Percentiles rank a stretch among this genome's conserved stretches.
These are phyloP conservation scores for Oxalis stricta DNA, from an alignment of 441 rosid species.

Conservation along the genomic window DNA sequence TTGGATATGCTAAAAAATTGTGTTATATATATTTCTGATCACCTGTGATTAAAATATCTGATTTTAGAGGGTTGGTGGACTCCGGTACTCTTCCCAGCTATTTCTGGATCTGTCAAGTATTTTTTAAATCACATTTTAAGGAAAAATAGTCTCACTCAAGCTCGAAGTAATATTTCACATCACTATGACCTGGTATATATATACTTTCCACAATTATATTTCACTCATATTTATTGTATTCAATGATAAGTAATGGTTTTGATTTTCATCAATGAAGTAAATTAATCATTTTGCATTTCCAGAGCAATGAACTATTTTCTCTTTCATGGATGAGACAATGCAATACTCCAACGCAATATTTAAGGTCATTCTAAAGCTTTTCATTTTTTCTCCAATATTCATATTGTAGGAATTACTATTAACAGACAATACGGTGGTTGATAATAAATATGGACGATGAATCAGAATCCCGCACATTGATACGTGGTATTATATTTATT, in stretches of 20 bases:
- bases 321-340: conserved; percentile 89
- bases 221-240: background rate
- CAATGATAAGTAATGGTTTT: background rate
- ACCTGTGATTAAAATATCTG: background rate
- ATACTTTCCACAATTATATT: background rate
- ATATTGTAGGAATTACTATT: background rate
- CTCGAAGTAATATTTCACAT: conserved; percentile 80
- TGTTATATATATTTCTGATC: background rate
- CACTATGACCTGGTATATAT: conserved; percentile 75
- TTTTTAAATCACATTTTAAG: conserved; percentile 55
- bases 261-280: background rate
- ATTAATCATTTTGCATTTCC: conserved; percentile 1
- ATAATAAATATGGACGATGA: too few relatives aligned
- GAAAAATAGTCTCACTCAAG: conserved; percentile 74
- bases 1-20: too few relatives aligned
- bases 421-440: too few relatives aligned
- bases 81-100: conserved; percentile 60
- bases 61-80: conserved; percentile 89
- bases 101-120: conserved; percentile 54
- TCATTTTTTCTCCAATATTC: background rate
- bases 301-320: conserved; percentile 77
- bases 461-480: too few relatives aligned
- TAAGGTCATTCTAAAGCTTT: conserved; percentile 28
- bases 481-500: background rate
- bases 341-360: conserved; percentile 78